Percentiles rank a stretch among this genome's conserved stretches.
phyloP scores from a whole-genome alignment of 23 red algal species.

The Gracilaria gracilis region DNA sequence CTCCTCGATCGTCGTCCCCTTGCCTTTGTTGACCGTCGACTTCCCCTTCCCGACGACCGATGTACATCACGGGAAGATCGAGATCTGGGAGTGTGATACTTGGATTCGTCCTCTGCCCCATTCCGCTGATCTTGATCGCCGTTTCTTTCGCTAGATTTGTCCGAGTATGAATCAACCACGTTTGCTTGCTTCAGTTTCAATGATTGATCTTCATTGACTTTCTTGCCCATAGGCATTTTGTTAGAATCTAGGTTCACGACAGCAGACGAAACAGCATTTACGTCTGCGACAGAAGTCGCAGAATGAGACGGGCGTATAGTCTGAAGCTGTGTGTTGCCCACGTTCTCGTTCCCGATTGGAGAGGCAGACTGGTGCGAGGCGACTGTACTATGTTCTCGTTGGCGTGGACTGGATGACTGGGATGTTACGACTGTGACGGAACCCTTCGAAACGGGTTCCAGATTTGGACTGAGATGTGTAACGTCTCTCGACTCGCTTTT shows the following conservation, averaged over 20 bases:
- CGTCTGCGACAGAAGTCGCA: neutral
- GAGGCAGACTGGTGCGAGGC: neutral
- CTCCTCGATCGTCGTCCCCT: neutral
- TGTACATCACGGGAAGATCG: neutral
- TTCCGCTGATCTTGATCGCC: neutral
- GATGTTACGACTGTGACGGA: neutral
- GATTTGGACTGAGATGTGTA: neutral
- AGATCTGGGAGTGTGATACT: constrained; percentile 24
- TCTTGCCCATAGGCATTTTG: neutral
- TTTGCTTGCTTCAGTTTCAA: neutral
- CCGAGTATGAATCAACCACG: neutral
- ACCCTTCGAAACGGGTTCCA: constrained; percentile 1
- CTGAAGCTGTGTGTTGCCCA: neutral
- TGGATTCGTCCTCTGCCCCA: neutral
- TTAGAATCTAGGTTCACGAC: neutral
- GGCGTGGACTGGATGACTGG: neutral
- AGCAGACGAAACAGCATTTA: neutral
- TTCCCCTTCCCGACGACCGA: neutral
- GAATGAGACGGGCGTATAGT: neutral
- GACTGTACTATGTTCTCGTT: neutral
- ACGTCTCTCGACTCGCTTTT: constrained; percentile 9
- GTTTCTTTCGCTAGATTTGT: constrained; percentile 14
- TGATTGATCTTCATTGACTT: neutral
- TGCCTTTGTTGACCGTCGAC: constrained; percentile 15
- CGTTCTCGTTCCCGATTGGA: neutral